Base-by-base conservation (phyloP, 2,329 filamentous ascomycete genomes). In the Apiospora phragmitis region DNA sequence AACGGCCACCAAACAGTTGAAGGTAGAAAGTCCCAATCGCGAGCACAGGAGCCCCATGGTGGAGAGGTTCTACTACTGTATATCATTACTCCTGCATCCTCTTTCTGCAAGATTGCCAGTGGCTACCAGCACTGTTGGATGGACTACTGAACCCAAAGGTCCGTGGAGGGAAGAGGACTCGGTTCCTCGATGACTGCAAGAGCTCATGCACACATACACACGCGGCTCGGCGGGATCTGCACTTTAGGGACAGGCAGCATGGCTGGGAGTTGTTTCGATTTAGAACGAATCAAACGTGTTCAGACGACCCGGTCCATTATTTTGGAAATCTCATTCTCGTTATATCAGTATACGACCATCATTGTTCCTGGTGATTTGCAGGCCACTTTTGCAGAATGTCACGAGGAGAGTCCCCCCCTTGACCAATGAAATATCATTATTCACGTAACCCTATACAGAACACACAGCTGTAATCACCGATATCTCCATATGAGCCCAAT, bases 211-310 rank as follows among this genome's bases (percentile, higher is more conserved):
- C 51, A 29, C 51, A n/a, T n/a, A 32, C 49, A 24, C 55, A n/a
- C 55, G 32, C 29, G 55, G 55, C 32, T 62, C 38, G 32, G 24
- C 55, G 55, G 32, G 38, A 62, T 62, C 55, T 62, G 55, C 55
- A 38, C 38, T 62, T 62, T 38, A 32, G 55, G 55, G 55, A 24
- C 32, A 62, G 55, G 55, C 55, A 62, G 55, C 55, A 62, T 62
- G 55, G 55, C 29, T 62, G 55, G 55, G 55, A 62, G 55, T 62
- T 62, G 55, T 62, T 62, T 62, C 32, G 21, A n/a, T 62, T 62
- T 62, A 62, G 55, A 62, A 62, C 55, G 55, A 62, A 62, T 62
- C 55, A 62, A 62, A 62, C 24, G 32, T 62, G 55, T 24, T 62
- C 29, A 62, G 55, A 62, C 55, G 55, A 24, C 55, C 32, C 55